Evolutionary conservation across 495 filamentous ascomycete species (phyloP).

Genomic region (Antarctomyces pellizariae): DNA sequence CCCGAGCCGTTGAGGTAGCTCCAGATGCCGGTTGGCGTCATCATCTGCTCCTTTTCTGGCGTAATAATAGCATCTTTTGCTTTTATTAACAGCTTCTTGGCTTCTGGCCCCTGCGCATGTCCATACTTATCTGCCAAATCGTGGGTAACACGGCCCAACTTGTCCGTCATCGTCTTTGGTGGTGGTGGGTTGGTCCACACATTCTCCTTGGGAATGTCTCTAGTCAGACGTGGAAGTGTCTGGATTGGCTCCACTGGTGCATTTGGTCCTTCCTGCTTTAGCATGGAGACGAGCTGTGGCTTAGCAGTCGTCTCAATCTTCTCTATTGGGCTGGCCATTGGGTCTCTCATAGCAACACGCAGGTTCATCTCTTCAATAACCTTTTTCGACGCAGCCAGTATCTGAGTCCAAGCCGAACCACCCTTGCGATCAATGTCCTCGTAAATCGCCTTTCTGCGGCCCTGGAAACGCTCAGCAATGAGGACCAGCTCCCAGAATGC

Average conservation of each 20-base stretch:
- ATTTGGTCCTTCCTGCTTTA: not conserved
- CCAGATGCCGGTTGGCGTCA: conserved; percentile 19
- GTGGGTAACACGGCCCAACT: conserved; percentile 27
- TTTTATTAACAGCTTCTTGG: conserved; percentile 14
- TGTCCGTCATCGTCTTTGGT: conserved; percentile 22
- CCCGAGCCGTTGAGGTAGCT: conserved; percentile 14
- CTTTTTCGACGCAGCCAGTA: conserved; percentile 38
- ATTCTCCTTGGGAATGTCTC: conserved; percentile 31
- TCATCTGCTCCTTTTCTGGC: conserved; percentile 19
- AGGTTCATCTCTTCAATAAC: conserved; percentile 37
- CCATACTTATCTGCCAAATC: conserved; percentile 33
- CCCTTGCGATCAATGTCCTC: conserved; percentile 69
- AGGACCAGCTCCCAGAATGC: conserved; percentile 79
- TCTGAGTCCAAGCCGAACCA: conserved; percentile 60
- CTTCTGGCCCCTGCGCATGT: conserved; percentile 22
- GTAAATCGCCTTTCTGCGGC: conserved; percentile 62
- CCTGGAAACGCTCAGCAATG: conserved; percentile 48
- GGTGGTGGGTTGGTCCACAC: conserved; percentile 28
- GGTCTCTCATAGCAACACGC: conserved; percentile 8
- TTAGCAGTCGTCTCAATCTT: not conserved
- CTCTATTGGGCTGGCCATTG: conserved; percentile 1
- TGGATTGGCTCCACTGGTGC: conserved; percentile 4
- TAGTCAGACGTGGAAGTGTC: conserved; percentile 24
- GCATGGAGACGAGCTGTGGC: not conserved
- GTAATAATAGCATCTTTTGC: conserved; percentile 21